These are phyloP conservation scores for Hypoxylon trugodes DNA, from an alignment of 495 filamentous ascomycete genomes.

Conservation along the genomic window DNA sequence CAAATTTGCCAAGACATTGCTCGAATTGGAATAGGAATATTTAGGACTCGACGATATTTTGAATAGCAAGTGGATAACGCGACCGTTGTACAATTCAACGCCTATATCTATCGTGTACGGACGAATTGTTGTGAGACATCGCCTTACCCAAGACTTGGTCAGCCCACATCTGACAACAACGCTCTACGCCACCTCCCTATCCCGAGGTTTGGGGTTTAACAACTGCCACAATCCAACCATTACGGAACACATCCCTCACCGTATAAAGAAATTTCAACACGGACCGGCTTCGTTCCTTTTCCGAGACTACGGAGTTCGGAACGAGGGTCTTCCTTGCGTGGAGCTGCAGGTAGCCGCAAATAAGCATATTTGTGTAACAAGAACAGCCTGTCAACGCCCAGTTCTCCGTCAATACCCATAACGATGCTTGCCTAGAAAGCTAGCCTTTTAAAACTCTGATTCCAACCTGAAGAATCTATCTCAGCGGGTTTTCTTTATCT, in stretches of 20 bases:
- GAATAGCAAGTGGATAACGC: neutral
- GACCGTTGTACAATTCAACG: neutral
- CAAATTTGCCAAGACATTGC: neutral
- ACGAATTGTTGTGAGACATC: slow-evolving; percentile 19
- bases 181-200: slow-evolving; percentile 1
- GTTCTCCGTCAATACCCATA: neutral
- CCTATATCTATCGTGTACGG: slow-evolving; percentile 23
- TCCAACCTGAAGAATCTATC: neutral
- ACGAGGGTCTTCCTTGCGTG: slow-evolving; percentile 28
- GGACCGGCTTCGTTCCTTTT: slow-evolving; percentile 8
- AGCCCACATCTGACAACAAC: neutral
- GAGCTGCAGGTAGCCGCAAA: slow-evolving; percentile 35
- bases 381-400: slow-evolving; percentile 8
- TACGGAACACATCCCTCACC: neutral
- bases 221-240: slow-evolving; percentile 1
- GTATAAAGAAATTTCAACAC: neutral
- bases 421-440: slow-evolving; percentile 30
- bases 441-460: slow-evolving; percentile 18
- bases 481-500: slow-evolving; percentile 6
- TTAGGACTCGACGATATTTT: neutral
- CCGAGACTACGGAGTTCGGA: neutral
- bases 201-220: slow-evolving; percentile 5
- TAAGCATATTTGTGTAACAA: slow-evolving; percentile 30
- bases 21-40: neutral
- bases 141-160: slow-evolving; percentile 4